These are phyloP conservation scores for Clitoria ternatea DNA, from an alignment of 306 rosid species.

Conservation along the genomic window DNA sequence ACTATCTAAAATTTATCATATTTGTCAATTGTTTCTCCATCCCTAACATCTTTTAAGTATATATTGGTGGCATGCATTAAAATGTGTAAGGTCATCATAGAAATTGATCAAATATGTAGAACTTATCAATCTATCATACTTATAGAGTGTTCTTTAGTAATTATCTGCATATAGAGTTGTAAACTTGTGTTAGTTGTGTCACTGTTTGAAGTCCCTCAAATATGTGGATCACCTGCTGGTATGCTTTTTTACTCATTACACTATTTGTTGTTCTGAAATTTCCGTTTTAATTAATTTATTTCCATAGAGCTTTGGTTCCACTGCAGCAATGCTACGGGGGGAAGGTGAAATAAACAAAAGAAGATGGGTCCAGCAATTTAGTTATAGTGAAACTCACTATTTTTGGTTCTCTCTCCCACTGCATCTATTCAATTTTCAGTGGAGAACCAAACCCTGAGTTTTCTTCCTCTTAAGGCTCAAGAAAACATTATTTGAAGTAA, in stretches of 20 bases:
- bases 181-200: constrained; percentile 17
- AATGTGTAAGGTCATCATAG: background rate
- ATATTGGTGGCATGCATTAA: constrained; percentile 15
- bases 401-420: background rate
- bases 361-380: background rate
- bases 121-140: background rate
- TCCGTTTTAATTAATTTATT: background rate
- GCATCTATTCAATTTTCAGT: background rate
- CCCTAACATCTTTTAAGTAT: constrained; percentile 5
- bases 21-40: constrained; percentile 4
- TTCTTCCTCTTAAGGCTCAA: background rate
- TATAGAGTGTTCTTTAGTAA: background rate
- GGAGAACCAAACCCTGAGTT: background rate
- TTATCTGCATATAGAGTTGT: background rate
- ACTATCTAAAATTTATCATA: background rate
- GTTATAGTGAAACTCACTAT: background rate
- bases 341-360: background rate
- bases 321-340: background rate
- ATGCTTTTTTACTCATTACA: background rate
- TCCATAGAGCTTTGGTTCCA: background rate
- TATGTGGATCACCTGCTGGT: background rate
- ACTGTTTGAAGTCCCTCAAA: background rate
- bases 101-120: background rate
- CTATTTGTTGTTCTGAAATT: background rate
- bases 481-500: background rate